A percentile compares a stretch with the other conserved stretches of the same genome.
Conservation (phyloP, 345 rosid genomes). For the Brassica juncea region DNA sequence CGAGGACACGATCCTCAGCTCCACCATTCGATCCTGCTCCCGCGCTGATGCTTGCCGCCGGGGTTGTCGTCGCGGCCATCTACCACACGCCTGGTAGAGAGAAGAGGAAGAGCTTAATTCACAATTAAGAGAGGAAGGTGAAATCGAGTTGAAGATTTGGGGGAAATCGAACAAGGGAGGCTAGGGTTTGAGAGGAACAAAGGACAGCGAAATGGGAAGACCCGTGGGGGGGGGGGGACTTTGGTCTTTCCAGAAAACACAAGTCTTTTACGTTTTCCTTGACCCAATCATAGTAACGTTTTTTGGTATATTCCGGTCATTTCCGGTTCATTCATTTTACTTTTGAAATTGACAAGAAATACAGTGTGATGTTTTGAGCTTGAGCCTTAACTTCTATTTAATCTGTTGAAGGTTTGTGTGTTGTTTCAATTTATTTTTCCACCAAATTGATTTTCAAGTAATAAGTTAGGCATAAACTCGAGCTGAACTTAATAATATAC, state of each 20-base stretch:
- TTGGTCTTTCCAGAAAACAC: slow-evolving; percentile 1
- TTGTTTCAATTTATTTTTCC: no score
- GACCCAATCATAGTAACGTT: slow-evolving; percentile 22
- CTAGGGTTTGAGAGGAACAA: slow-evolving; percentile 40
- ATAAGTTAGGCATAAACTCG: no score
- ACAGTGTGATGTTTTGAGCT: neutral
- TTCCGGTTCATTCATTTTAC: slow-evolving; percentile 16
- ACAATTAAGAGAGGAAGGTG: neutral
- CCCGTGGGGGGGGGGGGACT: neutral
- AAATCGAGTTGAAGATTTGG: slow-evolving; percentile 23
- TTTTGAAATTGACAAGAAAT: neutral
- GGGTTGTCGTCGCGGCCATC: slow-evolving; percentile 40
- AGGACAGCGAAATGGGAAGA: slow-evolving; percentile 32
- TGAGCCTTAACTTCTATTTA: neutral
- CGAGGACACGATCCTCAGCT: slow-evolving; percentile 89
- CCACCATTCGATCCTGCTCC: slow-evolving; percentile 9
- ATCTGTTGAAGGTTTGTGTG: neutral
- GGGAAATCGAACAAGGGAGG: slow-evolving; percentile 5
- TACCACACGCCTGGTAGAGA: neutral
- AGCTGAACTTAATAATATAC: no score
- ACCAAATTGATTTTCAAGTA: no score
- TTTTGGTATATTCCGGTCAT: slow-evolving; percentile 1
- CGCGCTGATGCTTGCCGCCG: slow-evolving; percentile 49
- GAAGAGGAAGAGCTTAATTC: neutral
- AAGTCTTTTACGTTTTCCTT: slow-evolving; percentile 22